Conservation (phyloP, 805 yeast genomes). For the Suhomyces pyralidae region DNA sequence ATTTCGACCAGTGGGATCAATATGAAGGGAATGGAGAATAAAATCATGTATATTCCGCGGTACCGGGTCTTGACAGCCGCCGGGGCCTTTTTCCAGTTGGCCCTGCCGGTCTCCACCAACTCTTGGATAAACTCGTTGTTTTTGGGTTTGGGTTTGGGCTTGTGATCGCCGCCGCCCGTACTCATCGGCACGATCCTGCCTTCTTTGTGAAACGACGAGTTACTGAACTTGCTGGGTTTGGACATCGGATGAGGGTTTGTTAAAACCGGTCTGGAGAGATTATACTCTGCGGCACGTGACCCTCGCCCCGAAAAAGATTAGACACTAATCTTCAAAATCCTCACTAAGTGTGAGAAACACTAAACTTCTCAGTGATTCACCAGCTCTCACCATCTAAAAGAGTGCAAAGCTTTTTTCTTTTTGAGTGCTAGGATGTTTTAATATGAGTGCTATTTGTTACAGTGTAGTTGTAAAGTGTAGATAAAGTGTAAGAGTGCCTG, state of each 20-base stretch:
- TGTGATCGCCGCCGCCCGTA: background rate
- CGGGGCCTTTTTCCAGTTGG: conserved; percentile 45
- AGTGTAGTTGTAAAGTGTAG: too few species aligned
- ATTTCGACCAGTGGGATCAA: conserved; percentile 33
- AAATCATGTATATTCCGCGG: conserved; percentile 35
- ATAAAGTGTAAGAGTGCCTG: too few species aligned
- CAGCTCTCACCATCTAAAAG: too few species aligned
- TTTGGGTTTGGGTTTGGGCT: conserved; percentile 11
- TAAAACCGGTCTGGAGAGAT: background rate
- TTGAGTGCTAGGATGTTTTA: too few species aligned
- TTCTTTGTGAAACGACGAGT: conserved; percentile 32
- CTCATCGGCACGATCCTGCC: conserved; percentile 13
- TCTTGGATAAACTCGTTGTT: conserved; percentile 34
- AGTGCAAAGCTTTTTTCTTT: too few species aligned
- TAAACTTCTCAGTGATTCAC: too few species aligned
- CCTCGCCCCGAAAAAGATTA: too few species aligned
- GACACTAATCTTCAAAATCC: too few species aligned
- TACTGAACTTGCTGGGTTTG: conserved; percentile 18
- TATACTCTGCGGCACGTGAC: background rate
- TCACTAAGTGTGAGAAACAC: too few species aligned
- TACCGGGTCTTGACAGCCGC: conserved; percentile 33
- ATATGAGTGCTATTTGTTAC: too few species aligned
- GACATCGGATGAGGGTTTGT: background rate
- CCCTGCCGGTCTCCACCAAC: conserved; percentile 37
- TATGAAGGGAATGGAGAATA: conserved; percentile 38